Evolutionary conservation across 2,329 filamentous ascomycete genomes (phyloP), one percentile per base, ranked within the genome.

Genomic region (Curvularia spicifera): DNA sequence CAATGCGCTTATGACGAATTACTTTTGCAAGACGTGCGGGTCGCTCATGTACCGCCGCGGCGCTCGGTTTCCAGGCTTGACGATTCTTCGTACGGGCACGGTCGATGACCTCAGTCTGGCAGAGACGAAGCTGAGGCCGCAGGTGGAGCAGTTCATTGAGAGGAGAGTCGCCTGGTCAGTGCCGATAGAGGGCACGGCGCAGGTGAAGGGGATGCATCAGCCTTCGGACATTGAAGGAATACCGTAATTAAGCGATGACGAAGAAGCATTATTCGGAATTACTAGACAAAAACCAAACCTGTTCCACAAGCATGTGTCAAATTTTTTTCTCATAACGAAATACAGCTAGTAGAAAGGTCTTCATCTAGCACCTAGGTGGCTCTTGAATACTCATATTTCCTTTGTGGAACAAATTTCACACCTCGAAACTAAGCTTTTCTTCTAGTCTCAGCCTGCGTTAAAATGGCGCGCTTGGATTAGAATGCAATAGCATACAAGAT

Each of bases 21-120:
- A 79, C 67, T 89, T 89, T 72, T 89, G 87, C 64, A 75, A 68
- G 0, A 82, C 77, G 0, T 89, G 87, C 67, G 86, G 87, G 1
- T 82, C 83, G 0, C 79, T 89, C 2, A 83, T 89, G 84, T 88
- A 87, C 64, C 80, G 86, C 1, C 71, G 79, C 15, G 75, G 81
- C 7, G 65, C 71, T 1, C 76, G 68, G 0, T 83, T 78, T 54
- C 83, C 84, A 0, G 83, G 79, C 0, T 54, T 61, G 49, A 82
- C 73, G 45, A 57, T 88, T 49, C 57, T 84, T 57, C 75, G 87
- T 0, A 81, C 87, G 47, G 87, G 87, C 0, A 88, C 84, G 0
- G 81, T 89, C 1, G 87, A 89, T 69, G 86, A 89, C 72, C 86
- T 86, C 51, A 71, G 65, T 43, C 66, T 89, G 56, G 80, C 83